phyloP scores from a whole-genome alignment of 352 stramenopile genomes.

The Phytopythium montanum region DNA sequence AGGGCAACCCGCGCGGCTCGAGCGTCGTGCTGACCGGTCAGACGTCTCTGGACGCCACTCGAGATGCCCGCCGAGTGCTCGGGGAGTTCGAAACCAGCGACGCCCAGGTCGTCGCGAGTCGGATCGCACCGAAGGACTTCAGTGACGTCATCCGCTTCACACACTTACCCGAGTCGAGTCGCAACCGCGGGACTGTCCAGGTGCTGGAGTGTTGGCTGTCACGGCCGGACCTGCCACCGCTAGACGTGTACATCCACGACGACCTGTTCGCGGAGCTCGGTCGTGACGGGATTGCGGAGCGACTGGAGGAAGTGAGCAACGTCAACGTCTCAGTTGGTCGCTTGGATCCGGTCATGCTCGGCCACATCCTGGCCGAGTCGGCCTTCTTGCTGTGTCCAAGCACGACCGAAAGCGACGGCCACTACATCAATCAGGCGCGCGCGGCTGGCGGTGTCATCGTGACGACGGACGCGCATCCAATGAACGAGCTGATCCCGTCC shows the following conservation, averaged over 20 bases:
- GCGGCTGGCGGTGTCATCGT: constrained; percentile 39
- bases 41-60: constrained; percentile 14
- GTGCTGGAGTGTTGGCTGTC: constrained; percentile 44
- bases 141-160: constrained; percentile 9
- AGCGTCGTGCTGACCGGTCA: constrained; percentile 40
- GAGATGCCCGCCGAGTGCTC: too few species aligned
- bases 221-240: constrained; percentile 23
- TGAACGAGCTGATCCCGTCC: constrained; percentile 55
- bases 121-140: constrained; percentile 5
- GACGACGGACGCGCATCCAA: constrained; percentile 48
- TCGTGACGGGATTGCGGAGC: neutral
- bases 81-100: too few species aligned
- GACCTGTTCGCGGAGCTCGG: constrained; percentile 10
- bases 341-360: too few species aligned
- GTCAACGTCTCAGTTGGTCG: too few species aligned
- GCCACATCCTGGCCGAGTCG: constrained; percentile 26
- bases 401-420: constrained; percentile 49
- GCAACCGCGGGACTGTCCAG: constrained; percentile 20
- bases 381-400: constrained; percentile 51
- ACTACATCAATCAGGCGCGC: constrained; percentile 66
- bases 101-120: too few species aligned
- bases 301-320: constrained; percentile 9
- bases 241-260: constrained; percentile 35
- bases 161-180: neutral
- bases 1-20: constrained; percentile 40